Evolutionary conservation across 768 basidiomycete species (phyloP).

Genomic region (Leccinum longicurvipes): DNA sequence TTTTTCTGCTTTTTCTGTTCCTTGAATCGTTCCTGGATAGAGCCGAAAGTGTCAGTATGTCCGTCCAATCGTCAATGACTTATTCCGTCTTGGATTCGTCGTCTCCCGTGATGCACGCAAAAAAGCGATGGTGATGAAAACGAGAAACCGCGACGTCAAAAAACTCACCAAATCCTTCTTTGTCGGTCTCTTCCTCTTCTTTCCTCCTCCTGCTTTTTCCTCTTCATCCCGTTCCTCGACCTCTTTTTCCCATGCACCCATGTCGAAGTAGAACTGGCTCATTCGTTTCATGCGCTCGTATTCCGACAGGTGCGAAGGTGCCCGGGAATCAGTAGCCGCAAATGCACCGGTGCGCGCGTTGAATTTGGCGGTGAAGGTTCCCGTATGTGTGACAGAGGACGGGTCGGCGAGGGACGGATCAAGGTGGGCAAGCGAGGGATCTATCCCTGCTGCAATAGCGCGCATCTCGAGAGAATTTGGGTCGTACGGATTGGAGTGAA

Average conservation of each 20-base stretch:
- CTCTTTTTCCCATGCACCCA: conserved; percentile 73
- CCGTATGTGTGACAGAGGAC: conserved; percentile 34
- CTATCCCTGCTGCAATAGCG: conserved; percentile 76
- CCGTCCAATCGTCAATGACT: conserved; percentile 16
- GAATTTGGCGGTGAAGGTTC: conserved; percentile 64
- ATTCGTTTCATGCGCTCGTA: conserved; percentile 75
- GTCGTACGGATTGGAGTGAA: conserved; percentile 22
- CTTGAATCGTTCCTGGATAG: conserved; percentile 71
- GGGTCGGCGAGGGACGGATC: conserved; percentile 62
- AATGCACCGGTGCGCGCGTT: conserved; percentile 82
- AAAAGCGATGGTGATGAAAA: conserved; percentile 16
- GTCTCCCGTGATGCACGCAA: conserved; percentile 20
- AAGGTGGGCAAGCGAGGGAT: conserved; percentile 75
- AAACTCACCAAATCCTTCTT: conserved; percentile 80
- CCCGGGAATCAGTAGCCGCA: conserved; percentile 59
- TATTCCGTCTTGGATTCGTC: conserved; percentile 17
- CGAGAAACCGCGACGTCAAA: conserved; percentile 2
- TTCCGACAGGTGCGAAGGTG: conserved; percentile 75
- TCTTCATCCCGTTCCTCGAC: conserved; percentile 47
- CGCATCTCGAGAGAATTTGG: conserved; percentile 60
- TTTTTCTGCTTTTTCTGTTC: conserved; percentile 81
- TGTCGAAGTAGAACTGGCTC: conserved; percentile 87
- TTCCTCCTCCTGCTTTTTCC: conserved; percentile 52
- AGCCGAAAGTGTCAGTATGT: conserved; percentile 22
- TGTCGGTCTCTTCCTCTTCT: conserved; percentile 73